Evolutionary conservation across 75 land plant genomes (phyloP).

Genomic region (Cunninghamia lanceolata): DNA sequence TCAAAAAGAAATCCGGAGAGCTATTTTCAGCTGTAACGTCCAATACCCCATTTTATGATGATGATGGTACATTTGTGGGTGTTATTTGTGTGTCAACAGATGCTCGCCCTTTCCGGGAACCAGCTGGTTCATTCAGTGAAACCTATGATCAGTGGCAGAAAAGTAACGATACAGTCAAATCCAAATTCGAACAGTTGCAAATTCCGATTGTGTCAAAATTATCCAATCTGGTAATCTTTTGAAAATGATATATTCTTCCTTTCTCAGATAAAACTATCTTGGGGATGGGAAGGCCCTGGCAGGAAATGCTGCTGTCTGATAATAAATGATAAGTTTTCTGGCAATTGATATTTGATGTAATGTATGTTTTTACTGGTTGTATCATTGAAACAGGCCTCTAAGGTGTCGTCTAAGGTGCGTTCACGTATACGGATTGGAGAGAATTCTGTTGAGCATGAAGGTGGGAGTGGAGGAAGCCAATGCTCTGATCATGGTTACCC

Average conservation of each 20-base stretch:
- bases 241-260: background rate
- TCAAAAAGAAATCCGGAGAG: constrained; percentile 73
- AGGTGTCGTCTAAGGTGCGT: constrained; percentile 71
- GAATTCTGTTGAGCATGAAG: constrained; percentile 39
- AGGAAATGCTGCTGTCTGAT: background rate
- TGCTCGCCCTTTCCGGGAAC: constrained; percentile 46
- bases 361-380: background rate
- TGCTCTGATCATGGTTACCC: constrained; percentile 52
- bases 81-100: constrained; percentile 64
- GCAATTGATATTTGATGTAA: constrained; percentile 3
- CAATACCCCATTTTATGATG: constrained; percentile 83
- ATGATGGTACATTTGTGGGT: constrained; percentile 74
- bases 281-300: background rate
- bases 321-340: constrained; percentile 1
- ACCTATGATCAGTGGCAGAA: background rate
- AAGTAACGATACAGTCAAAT: background rate
- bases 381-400: constrained; percentile 48
- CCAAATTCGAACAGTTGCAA: constrained; percentile 46
- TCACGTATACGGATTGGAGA: constrained; percentile 40
- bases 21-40: constrained; percentile 55
- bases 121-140: background rate
- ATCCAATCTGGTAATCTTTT: constrained; percentile 64
- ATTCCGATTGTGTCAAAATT: constrained; percentile 61
- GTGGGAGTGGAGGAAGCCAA: constrained; percentile 62
- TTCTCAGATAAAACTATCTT: background rate